Evolutionary conservation across 495 filamentous ascomycete species (phyloP).

Genomic region (Ramalina peruviana): DNA sequence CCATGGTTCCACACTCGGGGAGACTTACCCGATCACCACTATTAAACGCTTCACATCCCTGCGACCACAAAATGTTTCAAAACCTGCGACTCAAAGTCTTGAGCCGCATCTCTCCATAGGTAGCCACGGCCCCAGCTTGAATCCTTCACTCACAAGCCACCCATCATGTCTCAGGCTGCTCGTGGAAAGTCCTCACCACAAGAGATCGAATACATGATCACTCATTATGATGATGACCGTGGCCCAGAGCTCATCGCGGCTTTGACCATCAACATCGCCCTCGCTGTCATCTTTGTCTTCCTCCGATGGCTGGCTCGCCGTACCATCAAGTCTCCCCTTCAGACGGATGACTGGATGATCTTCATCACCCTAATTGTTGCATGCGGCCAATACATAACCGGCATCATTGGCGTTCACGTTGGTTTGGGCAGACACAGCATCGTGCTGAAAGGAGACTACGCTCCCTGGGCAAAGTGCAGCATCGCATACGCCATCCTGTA

Average conservation of each 20-base stretch:
- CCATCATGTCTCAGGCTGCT: too few species aligned
- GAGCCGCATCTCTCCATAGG: too few species aligned
- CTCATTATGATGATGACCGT: slow-evolving; percentile 11
- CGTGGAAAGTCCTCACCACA: too few species aligned
- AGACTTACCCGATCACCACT: too few species aligned
- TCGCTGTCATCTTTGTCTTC: slow-evolving; percentile 25
- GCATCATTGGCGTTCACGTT: slow-evolving; percentile 1
- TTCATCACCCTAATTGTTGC: not conserved
- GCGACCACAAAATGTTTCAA: too few species aligned
- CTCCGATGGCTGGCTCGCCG: slow-evolving; percentile 28
- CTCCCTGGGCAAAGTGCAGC: slow-evolving; percentile 3
- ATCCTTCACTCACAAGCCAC: too few species aligned
- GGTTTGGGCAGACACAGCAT: slow-evolving; percentile 7
- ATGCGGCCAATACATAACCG: not conserved
- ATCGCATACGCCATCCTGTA: slow-evolving; percentile 13
- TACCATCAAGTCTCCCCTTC: slow-evolving; percentile 24
- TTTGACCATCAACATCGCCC: slow-evolving; percentile 24
- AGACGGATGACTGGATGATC: slow-evolving; percentile 30
- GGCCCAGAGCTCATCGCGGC: slow-evolving; percentile 26
- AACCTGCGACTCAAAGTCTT: too few species aligned
- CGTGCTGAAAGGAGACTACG: slow-evolving; percentile 13
- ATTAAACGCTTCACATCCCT: too few species aligned
- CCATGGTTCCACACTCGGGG: too few species aligned
- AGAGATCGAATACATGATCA: slow-evolving; percentile 3
- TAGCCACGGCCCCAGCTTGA: too few species aligned